Conservation (phyloP, 768 basidiomycete species). For the Russula emetica region DNA sequence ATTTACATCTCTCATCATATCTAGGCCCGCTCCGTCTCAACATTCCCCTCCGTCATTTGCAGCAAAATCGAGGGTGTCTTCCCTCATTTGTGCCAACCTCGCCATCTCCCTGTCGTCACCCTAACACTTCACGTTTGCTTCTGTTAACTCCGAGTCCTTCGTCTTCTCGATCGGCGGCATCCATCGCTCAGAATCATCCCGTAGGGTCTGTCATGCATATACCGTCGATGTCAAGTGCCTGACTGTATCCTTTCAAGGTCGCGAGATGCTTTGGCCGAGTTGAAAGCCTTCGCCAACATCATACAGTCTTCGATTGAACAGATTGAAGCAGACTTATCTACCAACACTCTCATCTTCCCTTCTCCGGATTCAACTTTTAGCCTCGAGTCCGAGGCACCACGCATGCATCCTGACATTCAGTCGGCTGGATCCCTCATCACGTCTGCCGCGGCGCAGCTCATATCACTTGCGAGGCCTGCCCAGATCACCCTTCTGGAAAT, state of each 20-base stretch:
- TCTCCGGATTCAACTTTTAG: conserved; percentile 3
- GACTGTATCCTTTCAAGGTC: background rate
- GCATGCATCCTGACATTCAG: conserved; percentile 4
- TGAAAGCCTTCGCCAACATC: conserved; percentile 14
- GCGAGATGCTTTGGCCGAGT: conserved; percentile 3
- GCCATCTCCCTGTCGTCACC: too few species aligned
- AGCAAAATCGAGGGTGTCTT: too few species aligned
- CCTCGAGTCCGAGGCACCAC: conserved; percentile 6
- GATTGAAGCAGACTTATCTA: background rate
- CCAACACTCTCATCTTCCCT: conserved; percentile 9
- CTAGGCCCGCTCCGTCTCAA: too few species aligned
- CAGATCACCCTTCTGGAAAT: background rate
- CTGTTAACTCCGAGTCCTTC: background rate
- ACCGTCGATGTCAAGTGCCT: background rate
- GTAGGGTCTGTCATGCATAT: background rate
- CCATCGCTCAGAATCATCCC: background rate
- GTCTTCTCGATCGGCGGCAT: background rate
- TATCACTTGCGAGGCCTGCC: conserved; percentile 4
- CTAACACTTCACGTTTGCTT: too few species aligned
- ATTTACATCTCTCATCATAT: too few species aligned
- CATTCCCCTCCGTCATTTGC: too few species aligned
- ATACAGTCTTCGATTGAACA: conserved; percentile 16
- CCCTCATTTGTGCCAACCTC: too few species aligned
- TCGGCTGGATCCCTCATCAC: conserved; percentile 11
- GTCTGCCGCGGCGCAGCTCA: conserved; percentile 9